These are phyloP conservation scores for Fraxinus sp. DNA, from an alignment of 305 asterid genomes.

Conservation along the genomic window DNA sequence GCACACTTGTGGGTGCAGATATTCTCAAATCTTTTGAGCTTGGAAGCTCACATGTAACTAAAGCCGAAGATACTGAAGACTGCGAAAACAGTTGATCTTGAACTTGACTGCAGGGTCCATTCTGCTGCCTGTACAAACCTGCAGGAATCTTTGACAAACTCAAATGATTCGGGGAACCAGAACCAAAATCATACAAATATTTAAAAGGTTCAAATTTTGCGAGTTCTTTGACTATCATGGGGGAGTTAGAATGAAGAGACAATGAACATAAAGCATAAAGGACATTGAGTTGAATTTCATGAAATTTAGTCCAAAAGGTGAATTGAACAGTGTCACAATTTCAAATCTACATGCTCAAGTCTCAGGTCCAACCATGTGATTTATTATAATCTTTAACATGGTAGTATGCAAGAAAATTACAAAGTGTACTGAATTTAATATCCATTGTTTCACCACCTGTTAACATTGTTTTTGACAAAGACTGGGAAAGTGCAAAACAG, in stretches of 20 bases:
- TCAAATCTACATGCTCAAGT: conserved; percentile 12
- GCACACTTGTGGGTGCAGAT: conserved; percentile 38
- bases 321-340: conserved; percentile 1
- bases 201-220: conserved; percentile 16
- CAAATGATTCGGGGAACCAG: conserved; percentile 20
- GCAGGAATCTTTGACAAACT: conserved; percentile 47
- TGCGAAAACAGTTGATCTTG: conserved; percentile 54
- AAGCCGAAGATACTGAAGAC: conserved; percentile 41
- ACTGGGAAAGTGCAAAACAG: conserved; percentile 10
- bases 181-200: conserved; percentile 11
- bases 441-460: conserved; percentile 4
- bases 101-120: conserved; percentile 36
- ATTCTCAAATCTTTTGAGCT: conserved; percentile 23
- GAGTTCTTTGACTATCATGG: neutral
- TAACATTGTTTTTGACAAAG: conserved; percentile 12
- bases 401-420: neutral
- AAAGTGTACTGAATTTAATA: neutral
- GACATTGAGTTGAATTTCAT: conserved; percentile 12
- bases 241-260: neutral
- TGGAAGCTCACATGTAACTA: conserved; percentile 33
- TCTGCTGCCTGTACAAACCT: conserved; percentile 50
- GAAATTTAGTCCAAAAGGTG: conserved; percentile 2
- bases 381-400: conserved; percentile 1
- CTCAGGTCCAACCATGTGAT: conserved; percentile 5
- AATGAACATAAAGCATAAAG: neutral